Evolutionary conservation across 1,284 basidiomycete species (phyloP).

Genomic region (Apiotrichum sp.): DNA sequence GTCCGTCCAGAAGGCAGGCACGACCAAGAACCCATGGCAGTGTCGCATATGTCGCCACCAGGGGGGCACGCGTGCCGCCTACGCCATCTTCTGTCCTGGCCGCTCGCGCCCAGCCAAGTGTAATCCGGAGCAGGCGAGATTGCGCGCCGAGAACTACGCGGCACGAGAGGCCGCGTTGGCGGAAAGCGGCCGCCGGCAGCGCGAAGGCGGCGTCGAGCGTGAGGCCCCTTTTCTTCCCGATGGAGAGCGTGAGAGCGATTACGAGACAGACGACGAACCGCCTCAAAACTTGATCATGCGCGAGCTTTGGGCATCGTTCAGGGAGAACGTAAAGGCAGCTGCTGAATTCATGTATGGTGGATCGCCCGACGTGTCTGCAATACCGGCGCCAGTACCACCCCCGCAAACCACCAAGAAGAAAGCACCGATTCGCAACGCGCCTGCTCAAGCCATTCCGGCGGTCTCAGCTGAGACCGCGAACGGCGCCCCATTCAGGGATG

Average conservation of each 20-base stretch:
- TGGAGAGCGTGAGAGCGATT: background rate
- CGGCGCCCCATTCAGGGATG: too few relatives aligned
- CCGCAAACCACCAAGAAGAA: too few relatives aligned
- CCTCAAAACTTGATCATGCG: background rate
- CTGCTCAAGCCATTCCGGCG: too few relatives aligned
- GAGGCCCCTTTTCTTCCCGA: too few relatives aligned
- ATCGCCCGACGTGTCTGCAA: too few relatives aligned
- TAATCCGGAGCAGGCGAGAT: background rate
- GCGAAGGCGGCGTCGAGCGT: background rate
- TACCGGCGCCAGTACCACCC: too few relatives aligned
- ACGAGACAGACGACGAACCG: background rate
- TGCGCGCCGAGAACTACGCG: background rate
- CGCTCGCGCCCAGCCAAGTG: background rate
- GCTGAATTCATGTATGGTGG: too few relatives aligned
- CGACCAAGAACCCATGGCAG: background rate
- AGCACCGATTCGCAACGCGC: too few relatives aligned
- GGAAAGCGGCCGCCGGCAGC: background rate
- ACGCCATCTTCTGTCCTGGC: constrained; percentile 6
- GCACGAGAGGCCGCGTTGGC: background rate
- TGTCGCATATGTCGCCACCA: background rate
- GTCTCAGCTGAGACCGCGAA: too few relatives aligned
- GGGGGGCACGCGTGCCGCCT: constrained; percentile 1
- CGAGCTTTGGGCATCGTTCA: background rate
- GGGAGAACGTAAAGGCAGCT: too few relatives aligned
- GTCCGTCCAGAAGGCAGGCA: background rate